Evolutionary conservation across 2,329 filamentous ascomycete species (phyloP), one percentile per base, ranked within the genome.

Genomic region (Exophiala lecanii-corni): DNA sequence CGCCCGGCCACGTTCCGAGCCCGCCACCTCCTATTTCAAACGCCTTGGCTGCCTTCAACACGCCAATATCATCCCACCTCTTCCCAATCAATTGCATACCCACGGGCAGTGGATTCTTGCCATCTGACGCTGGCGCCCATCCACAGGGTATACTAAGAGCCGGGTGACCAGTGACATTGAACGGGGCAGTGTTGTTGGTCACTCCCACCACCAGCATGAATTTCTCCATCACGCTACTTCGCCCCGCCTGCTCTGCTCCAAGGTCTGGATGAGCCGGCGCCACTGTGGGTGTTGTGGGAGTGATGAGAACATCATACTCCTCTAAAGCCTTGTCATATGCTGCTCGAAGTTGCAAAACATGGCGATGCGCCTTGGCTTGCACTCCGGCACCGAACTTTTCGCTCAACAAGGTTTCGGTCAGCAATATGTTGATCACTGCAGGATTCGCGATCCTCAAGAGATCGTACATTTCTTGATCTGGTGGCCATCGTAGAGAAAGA

Each of bases 71-170:
- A 28, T 60, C 55, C 54, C 56, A 62, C 13, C 57, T 49, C 34
- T 50, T 56, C 5, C 71, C 74, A 7, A 79, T 68, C 25, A 80
- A 65, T 50, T 80, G 75, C 65, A 79, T 66, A 0, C 75, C 73
- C 3, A 78, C 71, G 0, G 75, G 76, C 17, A 79, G 51, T 33
- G 20, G 7, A 33, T 17, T 13, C 7, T 9, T 13, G 6, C 30
- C 30, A 39, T 72, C 65, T 9, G 55, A 49, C 1, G 69, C 64
- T 2, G 63, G 61, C 2, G 69, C 59, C 51, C 71, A 67, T 12
- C 69, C 57, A 25, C 65, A 66, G 4, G 72, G 72, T 45, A 76
- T 68, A 26, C 61, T 66, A 55, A 76, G 55, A 0, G 64, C 72
- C 3, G 71, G 72, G 58, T 76, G 72, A 0, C 72, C 72, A 1